These are phyloP conservation scores for Saturnispora saitoi DNA, from an alignment of 805 yeast genomes.

Conservation along the genomic window DNA sequence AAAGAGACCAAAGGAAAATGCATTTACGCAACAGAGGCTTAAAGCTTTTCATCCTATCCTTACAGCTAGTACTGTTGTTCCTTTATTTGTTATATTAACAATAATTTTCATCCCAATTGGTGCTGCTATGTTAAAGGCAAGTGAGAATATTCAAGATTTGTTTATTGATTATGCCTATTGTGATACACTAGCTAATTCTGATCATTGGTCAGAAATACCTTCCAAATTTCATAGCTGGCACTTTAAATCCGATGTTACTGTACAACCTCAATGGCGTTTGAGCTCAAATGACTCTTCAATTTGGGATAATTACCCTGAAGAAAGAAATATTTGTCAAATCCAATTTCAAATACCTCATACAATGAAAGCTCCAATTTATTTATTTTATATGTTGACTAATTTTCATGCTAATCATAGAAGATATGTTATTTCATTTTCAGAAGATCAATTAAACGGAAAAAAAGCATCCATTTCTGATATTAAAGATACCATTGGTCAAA, in stretches of 20 bases:
- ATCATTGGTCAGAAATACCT: conserved; percentile 50
- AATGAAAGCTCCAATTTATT: conserved; percentile 62
- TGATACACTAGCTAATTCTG: conserved; percentile 36
- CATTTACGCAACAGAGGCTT: conserved; percentile 48
- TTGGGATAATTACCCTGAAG: conserved; percentile 36
- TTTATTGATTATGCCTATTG: conserved; percentile 74
- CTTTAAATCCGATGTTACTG: conserved; percentile 37
- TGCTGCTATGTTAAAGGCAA: conserved; percentile 69
- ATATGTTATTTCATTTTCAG: conserved; percentile 79
- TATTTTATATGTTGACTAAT: conserved; percentile 77
- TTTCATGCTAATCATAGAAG: conserved; percentile 93
- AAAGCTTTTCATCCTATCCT: conserved; percentile 66
- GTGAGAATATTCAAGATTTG: conserved; percentile 67
- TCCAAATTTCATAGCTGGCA: conserved; percentile 44
- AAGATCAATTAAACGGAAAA: conserved; percentile 71
- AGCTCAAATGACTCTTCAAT: conserved; percentile 32
- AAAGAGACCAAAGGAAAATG: conserved; percentile 57
- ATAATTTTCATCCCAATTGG: conserved; percentile 88
- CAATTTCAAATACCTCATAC: conserved; percentile 70
- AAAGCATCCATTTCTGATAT: conserved; percentile 48
- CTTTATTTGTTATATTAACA: conserved; percentile 65
- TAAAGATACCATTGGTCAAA: conserved; percentile 42
- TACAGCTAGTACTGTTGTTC: conserved; percentile 87
- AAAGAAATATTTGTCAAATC: conserved; percentile 50
- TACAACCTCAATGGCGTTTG: conserved; percentile 61